These are phyloP conservation scores for Kalaharituber pfeilii DNA, from an alignment of 2,329 filamentous ascomycete genomes.

Conservation along the genomic window DNA sequence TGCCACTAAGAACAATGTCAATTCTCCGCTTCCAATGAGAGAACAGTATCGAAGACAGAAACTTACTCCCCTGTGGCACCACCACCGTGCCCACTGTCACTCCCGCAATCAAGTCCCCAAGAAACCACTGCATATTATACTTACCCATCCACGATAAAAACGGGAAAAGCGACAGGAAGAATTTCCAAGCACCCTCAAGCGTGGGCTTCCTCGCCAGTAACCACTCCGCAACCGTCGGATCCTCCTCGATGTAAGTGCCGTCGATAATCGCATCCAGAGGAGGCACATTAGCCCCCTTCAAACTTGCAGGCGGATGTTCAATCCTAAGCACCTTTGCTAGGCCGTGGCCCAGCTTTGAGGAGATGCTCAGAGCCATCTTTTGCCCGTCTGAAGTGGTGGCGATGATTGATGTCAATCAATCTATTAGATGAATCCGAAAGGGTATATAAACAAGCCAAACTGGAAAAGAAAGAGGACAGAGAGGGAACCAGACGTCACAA, in stretches of 20 bases:
- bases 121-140: constrained; percentile 80
- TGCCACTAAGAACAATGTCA: constrained; percentile 40
- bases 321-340: constrained; percentile 70
- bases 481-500: too few species aligned
- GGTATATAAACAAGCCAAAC: too few species aligned
- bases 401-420: too few species aligned
- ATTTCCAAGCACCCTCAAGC: constrained; percentile 37
- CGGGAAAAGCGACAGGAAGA: constrained; percentile 48
- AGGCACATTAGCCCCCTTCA: not conserved
- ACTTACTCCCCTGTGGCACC: constrained; percentile 63
- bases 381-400: not conserved
- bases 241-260: constrained; percentile 66
- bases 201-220: constrained; percentile 46
- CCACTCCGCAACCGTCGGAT: constrained; percentile 60
- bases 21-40: not conserved
- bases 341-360: constrained; percentile 47
- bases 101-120: constrained; percentile 78
- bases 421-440: too few species aligned
- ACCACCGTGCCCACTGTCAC: constrained; percentile 62
- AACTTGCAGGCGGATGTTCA: constrained; percentile 31
- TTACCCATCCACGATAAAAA: constrained; percentile 74
- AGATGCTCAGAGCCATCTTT: constrained; percentile 19
- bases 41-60: not conserved
- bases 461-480: too few species aligned
- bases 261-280: constrained; percentile 48